phyloP scores from a whole-genome alignment of 495 filamentous ascomycete genomes.

The Talaromyces stipitatus region DNA sequence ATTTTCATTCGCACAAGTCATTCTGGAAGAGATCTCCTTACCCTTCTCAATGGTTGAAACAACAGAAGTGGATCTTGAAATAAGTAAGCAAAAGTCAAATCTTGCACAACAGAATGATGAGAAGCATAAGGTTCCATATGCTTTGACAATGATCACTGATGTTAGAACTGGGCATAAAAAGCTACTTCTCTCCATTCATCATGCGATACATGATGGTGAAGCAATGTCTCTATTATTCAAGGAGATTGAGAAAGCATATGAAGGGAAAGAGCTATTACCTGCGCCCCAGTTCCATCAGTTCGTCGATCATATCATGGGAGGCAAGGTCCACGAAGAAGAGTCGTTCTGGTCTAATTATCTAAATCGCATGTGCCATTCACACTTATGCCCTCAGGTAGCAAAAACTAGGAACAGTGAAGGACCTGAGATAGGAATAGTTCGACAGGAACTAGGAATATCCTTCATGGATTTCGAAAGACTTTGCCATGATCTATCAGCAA shows the following conservation, averaged over 20 bases:
- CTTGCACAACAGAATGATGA: conserved; percentile 17
- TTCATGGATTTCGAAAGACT: conserved; percentile 37
- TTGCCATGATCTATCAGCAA: conserved; percentile 45
- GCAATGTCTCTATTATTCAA: conserved; percentile 57
- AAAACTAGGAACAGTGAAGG: conserved; percentile 7
- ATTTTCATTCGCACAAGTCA: conserved; percentile 52
- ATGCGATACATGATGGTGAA: conserved; percentile 74
- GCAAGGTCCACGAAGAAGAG: conserved; percentile 33
- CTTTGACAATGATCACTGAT: conserved; percentile 16
- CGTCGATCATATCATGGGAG: conserved; percentile 35
- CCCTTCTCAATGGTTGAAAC: conserved; percentile 17
- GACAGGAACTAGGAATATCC: conserved; percentile 14
- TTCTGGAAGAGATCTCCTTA: conserved; percentile 26
- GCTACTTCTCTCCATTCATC: conserved; percentile 61
- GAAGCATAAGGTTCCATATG: conserved; percentile 20
- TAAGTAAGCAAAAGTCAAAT: conserved; percentile 14
- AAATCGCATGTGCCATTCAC: conserved; percentile 35
- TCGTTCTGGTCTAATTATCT: conserved; percentile 56
- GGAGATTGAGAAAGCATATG: conserved; percentile 51
- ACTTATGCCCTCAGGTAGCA: conserved; percentile 27
- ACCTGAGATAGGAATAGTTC: conserved; percentile 9
- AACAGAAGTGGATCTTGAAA: conserved; percentile 9
- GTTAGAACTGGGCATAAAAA: conserved; percentile 6
- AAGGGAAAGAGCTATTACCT: conserved; percentile 32
- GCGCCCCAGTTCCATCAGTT: conserved; percentile 25